Base-by-base conservation (phyloP, 2,329 filamentous ascomycete species). In the Colletotrichum lindemuthianum region DNA sequence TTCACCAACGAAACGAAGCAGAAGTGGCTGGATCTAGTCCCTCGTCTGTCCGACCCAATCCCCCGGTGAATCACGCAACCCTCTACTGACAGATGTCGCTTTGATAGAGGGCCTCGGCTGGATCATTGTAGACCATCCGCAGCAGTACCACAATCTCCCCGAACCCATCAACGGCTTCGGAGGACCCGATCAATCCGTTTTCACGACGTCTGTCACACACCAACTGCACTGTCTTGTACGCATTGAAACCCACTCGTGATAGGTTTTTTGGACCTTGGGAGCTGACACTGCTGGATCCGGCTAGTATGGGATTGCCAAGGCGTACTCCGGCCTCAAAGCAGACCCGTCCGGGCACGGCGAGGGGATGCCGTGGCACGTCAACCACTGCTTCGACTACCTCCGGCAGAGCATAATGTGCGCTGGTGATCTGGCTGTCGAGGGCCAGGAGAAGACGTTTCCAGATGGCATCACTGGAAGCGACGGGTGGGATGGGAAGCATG, bases 321-420 rank as follows among this genome's bases (percentile, higher is more conserved):
- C 24, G 5, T 24, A 24, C 24, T 24, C 24, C 24, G 24, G 24
- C 24, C 24, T 24, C 24, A 24, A 24, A 24, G 24, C 24, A 1
- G 24, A 5, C 24, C 24, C 24, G 24, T 24, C 24, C 24, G 4
- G 24, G 24, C 24, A 24, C 24, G 24, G 24, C 24, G 24, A 24
- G 24, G 4, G 24, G 24, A 24, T 24, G 24, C 24, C 24, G 24
- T 24, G 24, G 11, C 53, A 56, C 24, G 39, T 47, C 12, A 37
- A 41, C 13, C 53, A 56, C 41, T 56, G 53, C 34, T 11, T 56
- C 13, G 53, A 56, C 34, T 56, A 56, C 32, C 40, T 56, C 6
- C 39, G 53, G 9, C 10, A 45, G 32, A 24, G 34, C 2, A 11
- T 56, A 6, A 56, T 56, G 53, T 56, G 53, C 41, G 45, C 45